Evolutionary conservation across 208 protist genomes (phyloP), one percentile per base, ranked within the genome.

Genomic region (Leishmania major): DNA sequence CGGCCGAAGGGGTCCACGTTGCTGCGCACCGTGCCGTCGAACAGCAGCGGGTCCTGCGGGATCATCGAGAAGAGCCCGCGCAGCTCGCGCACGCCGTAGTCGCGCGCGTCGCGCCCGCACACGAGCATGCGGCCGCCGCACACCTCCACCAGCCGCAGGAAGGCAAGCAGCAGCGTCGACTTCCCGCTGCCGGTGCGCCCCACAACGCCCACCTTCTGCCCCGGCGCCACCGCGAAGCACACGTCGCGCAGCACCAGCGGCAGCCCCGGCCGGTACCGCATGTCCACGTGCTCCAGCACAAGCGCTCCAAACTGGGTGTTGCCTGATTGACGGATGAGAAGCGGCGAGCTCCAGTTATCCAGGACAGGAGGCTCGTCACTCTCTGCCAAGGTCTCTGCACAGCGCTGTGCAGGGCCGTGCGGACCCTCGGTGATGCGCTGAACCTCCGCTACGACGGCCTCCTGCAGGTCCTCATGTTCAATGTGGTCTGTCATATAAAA

Each of bases 21-120:
- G 55, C 82, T 82, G 69, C 88, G 88, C 76, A 96, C 80, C 11
- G 93, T 96, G 55, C 93, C 94, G 66, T 94, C 86, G 77, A 96
- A 96, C 82, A 96, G 86, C 47, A 96, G 77, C 8, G 94, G 94
- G 79, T 96, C 91, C 86, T 96, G 93, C 83, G 93, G 94, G 69
- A 97, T 93, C 89, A 96, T 93, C 43, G 92, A 89, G 80, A 96
- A 94, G n/a, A 89, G 83, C 64, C 81, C 86, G 28, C 93, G 91
- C 86, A 95, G 84, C 81, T 83, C 83, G 0, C 83, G 91, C 77
- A 90, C 67, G 53, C 66, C 72, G 77, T 90, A 91, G 53, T 78
- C 49, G 70, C 69, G 84, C 67, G 77, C 88, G 40, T 84, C 77
- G 53, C 78, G 78, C 22, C 88, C 90, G 74, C 80, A 82, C 53